Evolutionary conservation across 1,139 yeast genomes (phyloP).

Genomic region (Geotrichum klebahnii): DNA sequence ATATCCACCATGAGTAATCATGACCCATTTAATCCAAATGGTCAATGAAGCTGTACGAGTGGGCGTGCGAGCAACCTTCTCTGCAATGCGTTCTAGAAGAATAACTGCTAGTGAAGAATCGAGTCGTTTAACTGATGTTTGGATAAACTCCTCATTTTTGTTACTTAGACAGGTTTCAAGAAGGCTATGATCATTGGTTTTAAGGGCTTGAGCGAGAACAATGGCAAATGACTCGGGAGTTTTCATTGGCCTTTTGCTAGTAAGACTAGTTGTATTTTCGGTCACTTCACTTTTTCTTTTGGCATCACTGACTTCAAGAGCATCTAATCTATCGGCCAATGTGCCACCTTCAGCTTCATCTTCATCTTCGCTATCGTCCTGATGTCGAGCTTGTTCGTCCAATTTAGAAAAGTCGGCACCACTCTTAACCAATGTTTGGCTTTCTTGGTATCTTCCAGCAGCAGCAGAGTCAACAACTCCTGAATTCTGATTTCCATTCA

Average conservation of each 20-base stretch:
- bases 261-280: conserved; percentile 17
- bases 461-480: conserved; percentile 72
- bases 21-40: conserved; percentile 89
- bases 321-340: conserved; percentile 43
- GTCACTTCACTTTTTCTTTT: conserved; percentile 19
- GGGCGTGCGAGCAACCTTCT: conserved; percentile 66
- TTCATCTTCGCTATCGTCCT: conserved; percentile 32
- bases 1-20: conserved; percentile 85
- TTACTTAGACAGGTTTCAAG: conserved; percentile 67
- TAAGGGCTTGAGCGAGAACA: conserved; percentile 42
- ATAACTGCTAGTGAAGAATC: conserved; percentile 70
- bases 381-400: conserved; percentile 33
- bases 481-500: conserved; percentile 27
- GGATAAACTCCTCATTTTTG: conserved; percentile 68
- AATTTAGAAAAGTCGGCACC: conserved; percentile 49
- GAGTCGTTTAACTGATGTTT: conserved; percentile 63
- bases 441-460: conserved; percentile 60
- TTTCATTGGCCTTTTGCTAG: conserved; percentile 21
- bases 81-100: conserved; percentile 77
- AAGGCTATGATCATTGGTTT: conserved; percentile 41
- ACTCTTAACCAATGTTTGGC: conserved; percentile 49
- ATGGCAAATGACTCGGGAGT: conserved; percentile 41
- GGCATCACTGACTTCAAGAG: conserved; percentile 38
- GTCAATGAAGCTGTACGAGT: conserved; percentile 70
- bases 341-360: conserved; percentile 38